phyloP scores from a whole-genome alignment of 179 eudicot species.

The Heliamphora pulchella region DNA sequence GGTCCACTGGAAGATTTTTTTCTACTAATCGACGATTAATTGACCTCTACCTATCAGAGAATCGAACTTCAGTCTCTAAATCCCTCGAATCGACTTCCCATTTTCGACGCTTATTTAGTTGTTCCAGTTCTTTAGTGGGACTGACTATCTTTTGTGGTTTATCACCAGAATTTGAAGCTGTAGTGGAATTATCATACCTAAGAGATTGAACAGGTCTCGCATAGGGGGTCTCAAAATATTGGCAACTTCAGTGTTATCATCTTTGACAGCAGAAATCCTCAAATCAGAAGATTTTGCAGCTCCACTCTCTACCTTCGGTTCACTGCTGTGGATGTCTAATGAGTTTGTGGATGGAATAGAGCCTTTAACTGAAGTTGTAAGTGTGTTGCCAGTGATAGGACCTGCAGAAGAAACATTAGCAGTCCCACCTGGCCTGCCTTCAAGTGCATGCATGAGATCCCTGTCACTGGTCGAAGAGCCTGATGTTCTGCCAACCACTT shows the following conservation, averaged over 20 bases:
- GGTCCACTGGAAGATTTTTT: constrained; percentile 42
- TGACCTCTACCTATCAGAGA: constrained; percentile 54
- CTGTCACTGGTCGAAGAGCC: constrained; percentile 35
- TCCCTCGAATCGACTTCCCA: constrained; percentile 65
- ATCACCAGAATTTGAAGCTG: constrained; percentile 41
- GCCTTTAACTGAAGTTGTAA: constrained; percentile 37
- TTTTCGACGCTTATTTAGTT: constrained; percentile 75
- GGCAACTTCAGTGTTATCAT: constrained; percentile 51
- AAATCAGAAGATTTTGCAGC: constrained; percentile 45
- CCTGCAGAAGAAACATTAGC: constrained; percentile 30
- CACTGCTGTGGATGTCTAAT: constrained; percentile 39
- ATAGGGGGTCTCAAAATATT: constrained; percentile 46
- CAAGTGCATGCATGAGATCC: constrained; percentile 32
- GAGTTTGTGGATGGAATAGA: constrained; percentile 33
- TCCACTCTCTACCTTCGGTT: constrained; percentile 43
- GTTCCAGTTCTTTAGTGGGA: constrained; percentile 76
- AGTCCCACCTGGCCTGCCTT: constrained; percentile 32
- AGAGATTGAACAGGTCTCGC: constrained; percentile 68
- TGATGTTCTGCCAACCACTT: constrained; percentile 37
- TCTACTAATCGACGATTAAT: constrained; percentile 38
- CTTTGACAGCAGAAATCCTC: constrained; percentile 45
- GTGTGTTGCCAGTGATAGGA: constrained; percentile 38
- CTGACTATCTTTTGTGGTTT: constrained; percentile 73
- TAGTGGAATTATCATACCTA: constrained; percentile 46
- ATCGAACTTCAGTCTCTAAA: constrained; percentile 51